Evolutionary conservation across 1,284 basidiomycete species (phyloP), one percentile per base, ranked within the genome.

Genomic region (Rhizopogon hawkerae): DNA sequence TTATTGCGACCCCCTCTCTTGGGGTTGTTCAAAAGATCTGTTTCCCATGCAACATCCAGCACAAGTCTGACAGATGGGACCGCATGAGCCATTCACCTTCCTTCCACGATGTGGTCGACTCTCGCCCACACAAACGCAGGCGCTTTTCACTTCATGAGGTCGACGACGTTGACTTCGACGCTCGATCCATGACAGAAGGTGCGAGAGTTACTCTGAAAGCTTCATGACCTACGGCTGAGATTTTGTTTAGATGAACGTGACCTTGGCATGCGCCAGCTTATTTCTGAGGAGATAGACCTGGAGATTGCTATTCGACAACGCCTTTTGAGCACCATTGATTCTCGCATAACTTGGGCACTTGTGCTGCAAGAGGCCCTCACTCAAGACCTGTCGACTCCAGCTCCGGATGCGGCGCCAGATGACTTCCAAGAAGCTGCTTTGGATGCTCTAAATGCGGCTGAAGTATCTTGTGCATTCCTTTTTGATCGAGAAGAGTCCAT

Each of bases 291-390:
- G 58, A 62, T 88, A 18, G 74, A 81, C 58, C 62, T 84, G 24
- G 85, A 88, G 59, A 78, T 88, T 36, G 69, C 74, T 3, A 58
- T 87, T 13, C 73, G 80, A 46, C 63, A 75, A 51, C 74, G 79
- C 46, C 64, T 88, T 41, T 69, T 70, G 16, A 68, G 74, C 31
- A 78, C 79, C 2, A 62, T 83, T 5, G 70, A 82, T 56, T 76
- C 78, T 10, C 75, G 85, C 39, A 77, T 88, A 31, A 70, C 75
- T 49, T 88, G 85, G 85, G 83, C 83, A 23, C 57, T 73, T 23
- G 56, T 75, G 14, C 62, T 88, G 42, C 73, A 81, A 56, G 68
- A 81, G n/a, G 67, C 75, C 11, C 61, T 85, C 14, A 56, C 64
- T 50, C 64, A 59, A 54, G 67, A 65, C 64, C 38, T 44, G 56